Evolutionary conservation across 345 rosid genomes (phyloP), one percentile per base, ranked within the genome.

Genomic region (Toxicodendron radicans): DNA sequence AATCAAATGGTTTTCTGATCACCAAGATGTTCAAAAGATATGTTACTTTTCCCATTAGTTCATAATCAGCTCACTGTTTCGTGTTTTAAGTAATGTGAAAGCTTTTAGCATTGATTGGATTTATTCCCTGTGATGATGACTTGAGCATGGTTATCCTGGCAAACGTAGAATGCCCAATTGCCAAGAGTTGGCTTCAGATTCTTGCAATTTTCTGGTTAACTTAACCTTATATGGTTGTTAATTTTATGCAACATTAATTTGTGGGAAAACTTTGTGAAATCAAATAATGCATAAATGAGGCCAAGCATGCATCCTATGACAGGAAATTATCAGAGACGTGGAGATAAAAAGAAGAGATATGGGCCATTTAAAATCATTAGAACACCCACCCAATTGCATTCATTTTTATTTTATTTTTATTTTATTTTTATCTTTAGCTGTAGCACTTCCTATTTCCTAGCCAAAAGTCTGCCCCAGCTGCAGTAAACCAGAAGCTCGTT

Each of bases 321-420:
- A 65, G 64, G 52, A 65, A 66, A 65, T 70, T 3, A 79, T 70
- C 61, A 35, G 66, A 70, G 61, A 45, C 23, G 52, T 23, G 68
- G 73, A 63, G 24, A 12, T 14, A 24, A 16, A 60, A 33, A 53
- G 43, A 18, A n/a, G 33, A 13, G 57, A 17, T 4, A 45, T 58
- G 80, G 73, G 61, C 80, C 79, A 74, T 78, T 63, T 24, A 43
- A 54, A 69, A 85, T 81, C 64, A 85, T 79, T 72, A 64, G 58
- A 75, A 83, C 60, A 59, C 59, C 76, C 78, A 83, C 83, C 73
- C 75, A 81, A 79, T 79, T 73, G 20, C 80, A 74, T 72, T 79
- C 81, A 79, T 70, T 66, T 68, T 41, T 75, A 5, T 38, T 38
- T 5, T 0, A 1, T 27, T 27, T 0, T 24, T 24, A 0, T 24